A percentile compares a stretch with the other conserved stretches of the same genome.
phyloP scores from a whole-genome alignment of 805 yeast genomes.

The Hyphopichia homilentoma region DNA sequence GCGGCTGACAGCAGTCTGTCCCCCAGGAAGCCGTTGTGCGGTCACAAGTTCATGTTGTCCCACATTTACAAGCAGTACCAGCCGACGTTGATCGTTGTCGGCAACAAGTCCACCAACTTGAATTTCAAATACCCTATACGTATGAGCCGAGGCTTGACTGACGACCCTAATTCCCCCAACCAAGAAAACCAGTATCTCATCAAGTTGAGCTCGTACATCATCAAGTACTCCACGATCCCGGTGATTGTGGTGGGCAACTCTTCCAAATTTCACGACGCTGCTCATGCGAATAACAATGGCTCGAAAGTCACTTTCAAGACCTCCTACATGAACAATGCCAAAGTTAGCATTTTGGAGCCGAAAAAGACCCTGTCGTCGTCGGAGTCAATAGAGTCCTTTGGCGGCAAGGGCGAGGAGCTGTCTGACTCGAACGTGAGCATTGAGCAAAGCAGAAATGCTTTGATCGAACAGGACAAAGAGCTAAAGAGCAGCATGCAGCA shows the following conservation, averaged over 20 bases:
- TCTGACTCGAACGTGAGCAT: too few relatives aligned
- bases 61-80: conserved; percentile 39
- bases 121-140: conserved; percentile 40
- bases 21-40: conserved; percentile 9
- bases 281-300: not conserved
- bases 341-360: not conserved
- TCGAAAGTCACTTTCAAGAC: conserved; percentile 1
- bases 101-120: conserved; percentile 36
- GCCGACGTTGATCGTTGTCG: conserved; percentile 35
- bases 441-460: too few relatives aligned
- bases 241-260: conserved; percentile 33
- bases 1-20: conserved; percentile 5
- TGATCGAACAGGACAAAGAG: too few relatives aligned
- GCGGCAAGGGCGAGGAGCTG: not conserved
- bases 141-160: conserved; percentile 10
- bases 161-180: conserved; percentile 2
- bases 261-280: conserved; percentile 2
- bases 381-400: conserved; percentile 1
- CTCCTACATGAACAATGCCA: not conserved
- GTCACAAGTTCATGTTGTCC: conserved; percentile 33
- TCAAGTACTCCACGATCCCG: conserved; percentile 38
- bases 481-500: too few relatives aligned
- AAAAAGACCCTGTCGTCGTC: not conserved
- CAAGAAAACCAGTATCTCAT: conserved; percentile 18
- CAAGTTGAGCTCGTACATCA: conserved; percentile 33